Percentiles rank a stretch among this genome's conserved stretches.
These are phyloP conservation scores for Casuarina cunninghamiana DNA, from an alignment of 306 rosid genomes.

Conservation along the genomic window DNA sequence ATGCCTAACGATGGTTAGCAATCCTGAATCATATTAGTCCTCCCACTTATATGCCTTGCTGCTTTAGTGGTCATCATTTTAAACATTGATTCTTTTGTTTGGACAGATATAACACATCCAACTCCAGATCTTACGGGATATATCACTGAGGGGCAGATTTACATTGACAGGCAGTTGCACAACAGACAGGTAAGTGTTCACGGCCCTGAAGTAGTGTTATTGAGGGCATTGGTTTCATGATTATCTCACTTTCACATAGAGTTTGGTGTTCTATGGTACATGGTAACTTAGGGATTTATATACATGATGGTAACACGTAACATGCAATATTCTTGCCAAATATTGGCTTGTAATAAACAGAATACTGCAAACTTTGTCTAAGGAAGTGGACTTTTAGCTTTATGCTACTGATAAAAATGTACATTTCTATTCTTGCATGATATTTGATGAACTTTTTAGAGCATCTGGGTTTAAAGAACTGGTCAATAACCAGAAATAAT, in stretches of 20 bases:
- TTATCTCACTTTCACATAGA: not conserved
- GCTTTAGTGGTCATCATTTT: constrained; percentile 24
- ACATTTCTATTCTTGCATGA: constrained; percentile 8
- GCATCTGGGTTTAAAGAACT: not conserved
- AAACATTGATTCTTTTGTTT: constrained; percentile 28
- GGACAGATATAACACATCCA: constrained; percentile 93
- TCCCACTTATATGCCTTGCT: constrained; percentile 24
- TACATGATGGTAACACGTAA: not conserved
- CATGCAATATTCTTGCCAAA: constrained; percentile 2
- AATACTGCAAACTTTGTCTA: not conserved
- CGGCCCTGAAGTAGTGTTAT: constrained; percentile 10
- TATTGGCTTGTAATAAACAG: constrained; percentile 2
- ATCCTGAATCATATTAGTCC: constrained; percentile 4
- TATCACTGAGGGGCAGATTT: constrained; percentile 98
- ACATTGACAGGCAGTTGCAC: constrained; percentile 90
- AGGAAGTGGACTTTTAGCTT: not conserved
- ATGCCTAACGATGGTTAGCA: constrained; percentile 97
- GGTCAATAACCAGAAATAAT: constrained; percentile 21
- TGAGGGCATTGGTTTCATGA: constrained; percentile 5
- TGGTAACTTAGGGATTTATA: not conserved
- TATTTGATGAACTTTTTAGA: constrained; percentile 14
- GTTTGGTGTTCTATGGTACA: not conserved
- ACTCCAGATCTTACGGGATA: constrained; percentile 99
- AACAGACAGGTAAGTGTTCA: constrained; percentile 84
- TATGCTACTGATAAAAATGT: not conserved